phyloP scores from a whole-genome alignment of 2,329 filamentous ascomycete genomes.

The Monascus ruber region DNA sequence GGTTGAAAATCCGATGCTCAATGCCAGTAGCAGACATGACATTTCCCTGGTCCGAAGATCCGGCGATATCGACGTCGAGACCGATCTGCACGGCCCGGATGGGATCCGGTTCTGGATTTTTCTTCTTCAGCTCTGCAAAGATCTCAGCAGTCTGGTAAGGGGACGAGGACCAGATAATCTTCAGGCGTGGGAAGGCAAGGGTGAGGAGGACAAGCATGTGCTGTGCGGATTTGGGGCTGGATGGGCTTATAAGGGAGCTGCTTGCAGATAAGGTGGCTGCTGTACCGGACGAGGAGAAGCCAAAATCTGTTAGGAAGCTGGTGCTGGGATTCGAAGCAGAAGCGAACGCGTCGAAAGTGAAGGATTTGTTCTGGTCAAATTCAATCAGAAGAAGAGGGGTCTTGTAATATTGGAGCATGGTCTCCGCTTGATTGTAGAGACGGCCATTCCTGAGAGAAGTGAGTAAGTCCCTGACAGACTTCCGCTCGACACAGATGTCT shows the following conservation, averaged over 20 bases:
- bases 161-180: conserved; percentile 86
- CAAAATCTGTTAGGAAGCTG: conserved; percentile 43
- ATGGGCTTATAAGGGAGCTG: conserved; percentile 50
- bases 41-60: conserved; percentile 28
- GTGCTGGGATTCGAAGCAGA: conserved; percentile 29
- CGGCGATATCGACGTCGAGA: conserved; percentile 46
- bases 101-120: conserved; percentile 82
- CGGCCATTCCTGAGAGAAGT: conserved; percentile 84
- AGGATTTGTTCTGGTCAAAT: conserved; percentile 94
- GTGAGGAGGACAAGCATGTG: conserved; percentile 86
- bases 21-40: conserved; percentile 45
- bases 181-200: conserved; percentile 76
- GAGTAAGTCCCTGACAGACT: conserved; percentile 84
- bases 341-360: conserved; percentile 67
- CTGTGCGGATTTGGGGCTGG: conserved; percentile 65
- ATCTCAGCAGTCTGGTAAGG: conserved; percentile 97
- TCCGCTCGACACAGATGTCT: conserved; percentile 85
- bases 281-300: conserved; percentile 26
- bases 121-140: conserved; percentile 83
- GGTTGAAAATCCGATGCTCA: conserved; percentile 60
- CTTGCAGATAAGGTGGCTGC: conserved; percentile 42
- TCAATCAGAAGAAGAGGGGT: conserved; percentile 87
- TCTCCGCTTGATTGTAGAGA: conserved; percentile 81
- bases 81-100: conserved; percentile 75
- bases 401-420: conserved; percentile 90